These are phyloP conservation scores for Citrullus mucosospermus DNA, from an alignment of 306 rosid genomes.

Conservation along the genomic window DNA sequence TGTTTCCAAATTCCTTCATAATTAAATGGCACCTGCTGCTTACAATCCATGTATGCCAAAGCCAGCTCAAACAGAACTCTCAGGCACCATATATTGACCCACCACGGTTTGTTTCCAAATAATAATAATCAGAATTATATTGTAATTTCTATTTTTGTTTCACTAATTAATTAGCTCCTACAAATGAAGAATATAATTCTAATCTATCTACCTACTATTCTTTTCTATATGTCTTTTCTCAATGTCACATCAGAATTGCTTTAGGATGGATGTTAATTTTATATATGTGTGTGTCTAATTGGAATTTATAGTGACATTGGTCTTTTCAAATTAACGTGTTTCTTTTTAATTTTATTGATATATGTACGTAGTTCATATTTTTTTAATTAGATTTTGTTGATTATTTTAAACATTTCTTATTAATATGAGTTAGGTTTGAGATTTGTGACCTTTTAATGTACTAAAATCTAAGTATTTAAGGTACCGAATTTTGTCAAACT, in stretches of 20 bases:
- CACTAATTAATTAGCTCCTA: no score
- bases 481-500: not conserved
- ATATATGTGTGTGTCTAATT: not conserved
- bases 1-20: slow-evolving; percentile 1
- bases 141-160: no score
- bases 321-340: not conserved
- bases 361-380: not conserved
- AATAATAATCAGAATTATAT: no score
- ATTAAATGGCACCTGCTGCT: not conserved
- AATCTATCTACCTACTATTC: not conserved
- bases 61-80: slow-evolving; percentile 1
- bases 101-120: not conserved
- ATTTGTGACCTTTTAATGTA: not conserved
- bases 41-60: slow-evolving; percentile 6
- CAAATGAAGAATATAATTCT: not conserved
- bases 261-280: not conserved
- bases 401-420: not conserved
- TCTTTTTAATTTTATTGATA: not conserved
- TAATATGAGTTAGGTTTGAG: not conserved
- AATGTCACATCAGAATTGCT: not conserved
- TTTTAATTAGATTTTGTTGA: not conserved
- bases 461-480: not conserved
- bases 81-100: slow-evolving; percentile 7
- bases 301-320: not conserved
- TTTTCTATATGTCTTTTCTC: not conserved